These are phyloP conservation scores for Aspergillus ostianus DNA, from an alignment of 495 filamentous ascomycete genomes.

Conservation along the genomic window DNA sequence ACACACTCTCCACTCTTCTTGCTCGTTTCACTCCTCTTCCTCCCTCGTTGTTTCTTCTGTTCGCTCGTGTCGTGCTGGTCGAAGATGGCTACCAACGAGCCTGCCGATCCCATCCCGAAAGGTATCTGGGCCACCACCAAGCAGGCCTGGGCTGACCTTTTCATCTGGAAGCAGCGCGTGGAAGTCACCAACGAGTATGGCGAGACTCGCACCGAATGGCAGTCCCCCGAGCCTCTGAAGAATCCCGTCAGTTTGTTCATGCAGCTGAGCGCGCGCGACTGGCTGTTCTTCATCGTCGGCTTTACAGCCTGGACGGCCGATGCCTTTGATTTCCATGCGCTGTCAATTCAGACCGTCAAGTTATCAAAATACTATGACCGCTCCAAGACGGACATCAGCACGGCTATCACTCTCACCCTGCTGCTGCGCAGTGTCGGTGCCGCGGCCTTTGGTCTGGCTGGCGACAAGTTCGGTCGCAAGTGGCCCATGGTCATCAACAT, in stretches of 20 bases:
- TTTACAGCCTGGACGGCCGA: constrained; percentile 66
- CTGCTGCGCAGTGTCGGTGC: constrained; percentile 70
- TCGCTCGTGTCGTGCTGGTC: background rate
- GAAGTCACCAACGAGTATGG: constrained; percentile 58
- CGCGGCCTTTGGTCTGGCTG: constrained; percentile 66
- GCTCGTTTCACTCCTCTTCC: background rate
- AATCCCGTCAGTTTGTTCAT: constrained; percentile 62
- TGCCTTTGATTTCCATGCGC: constrained; percentile 75
- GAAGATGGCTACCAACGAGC: constrained; percentile 37
- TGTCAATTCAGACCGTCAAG: constrained; percentile 69
- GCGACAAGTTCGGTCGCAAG: constrained; percentile 74
- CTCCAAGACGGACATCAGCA: constrained; percentile 66
- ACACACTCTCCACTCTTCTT: background rate
- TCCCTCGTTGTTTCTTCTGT: background rate
- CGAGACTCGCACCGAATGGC: constrained; percentile 55
- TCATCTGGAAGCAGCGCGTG: constrained; percentile 66
- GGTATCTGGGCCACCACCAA: constrained; percentile 57
- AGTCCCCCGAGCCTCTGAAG: constrained; percentile 51
- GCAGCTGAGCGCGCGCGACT: constrained; percentile 53
- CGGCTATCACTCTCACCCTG: constrained; percentile 72
- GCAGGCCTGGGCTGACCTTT: constrained; percentile 61
- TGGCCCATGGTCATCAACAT: constrained; percentile 79
- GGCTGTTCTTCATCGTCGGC: constrained; percentile 65
- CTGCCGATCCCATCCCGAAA: constrained; percentile 57
- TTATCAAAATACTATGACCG: constrained; percentile 63